Evolutionary conservation across 2,329 filamentous ascomycete genomes (phyloP), one percentile per base, ranked within the genome.

Genomic region (Cadophora malorum): DNA sequence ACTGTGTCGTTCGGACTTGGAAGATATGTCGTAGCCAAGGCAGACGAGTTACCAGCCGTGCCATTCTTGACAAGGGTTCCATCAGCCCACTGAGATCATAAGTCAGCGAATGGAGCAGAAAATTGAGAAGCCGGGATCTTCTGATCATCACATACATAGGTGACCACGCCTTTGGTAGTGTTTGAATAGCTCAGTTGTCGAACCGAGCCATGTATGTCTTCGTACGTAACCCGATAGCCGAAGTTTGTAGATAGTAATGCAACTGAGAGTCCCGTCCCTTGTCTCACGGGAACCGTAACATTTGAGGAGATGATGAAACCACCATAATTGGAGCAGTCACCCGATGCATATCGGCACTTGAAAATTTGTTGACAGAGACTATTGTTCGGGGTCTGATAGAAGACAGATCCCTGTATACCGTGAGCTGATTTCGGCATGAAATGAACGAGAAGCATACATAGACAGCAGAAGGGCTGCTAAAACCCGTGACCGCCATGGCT

Each of bases 191-290:
- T 59, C 8, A 64, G 21, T 41, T 64, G 63, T 49, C 63, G 33
- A n/a, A 64, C 38, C 1, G 63, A 58, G 16, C 63, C 63, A 33
- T 59, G 38, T 4, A 47, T 50, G 19, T 64, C 63, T 33, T 64
- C 63, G 53, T 64, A 64, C 16, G 33, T 64, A 8, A 64, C 38
- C 7, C 63, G 63, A 35, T 64, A 64, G n/a, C 63, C 63, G 49
- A 64, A 23, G 31, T 64, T 25, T 12, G 63, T 19, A 19, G 63
- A 64, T 7, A 64, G 21, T 21, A 64, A 33, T 5, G 52, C 33
- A 45, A 53, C 52, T 50, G 63, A 47, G 33, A 64, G 9, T 10
- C 63, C 63, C 12, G 63, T 64, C 10, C 53, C 53, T 28, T 35
- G 21, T 47, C 25, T 45, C 19, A 64, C 53, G 31, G 63, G 63